Base-by-base conservation (phyloP, 2,329 filamentous ascomycete species). In the Onygenales sp. region DNA sequence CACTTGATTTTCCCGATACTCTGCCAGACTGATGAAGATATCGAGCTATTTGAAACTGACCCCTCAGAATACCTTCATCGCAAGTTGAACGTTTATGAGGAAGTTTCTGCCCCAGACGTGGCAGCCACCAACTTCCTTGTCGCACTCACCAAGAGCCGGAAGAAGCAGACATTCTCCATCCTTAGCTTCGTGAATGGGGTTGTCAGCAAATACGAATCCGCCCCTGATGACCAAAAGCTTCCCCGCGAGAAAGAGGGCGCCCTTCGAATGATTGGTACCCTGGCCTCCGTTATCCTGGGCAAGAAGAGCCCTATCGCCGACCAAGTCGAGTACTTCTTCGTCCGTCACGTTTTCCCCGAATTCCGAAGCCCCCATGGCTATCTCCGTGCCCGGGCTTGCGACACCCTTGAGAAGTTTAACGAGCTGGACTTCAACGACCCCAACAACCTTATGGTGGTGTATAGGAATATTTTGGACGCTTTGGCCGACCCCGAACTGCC, bases 251-350 rank as follows among this genome's bases (percentile, higher is more conserved):
- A 98, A 77, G 93, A 98, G 71, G 93, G 93, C 64, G 93, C 93
- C 47, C 72, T 98, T 65, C 82, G 93, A 57, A 97, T 98, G 89
- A 97, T 98, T 65, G 93, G 91, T 31, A 96, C 92, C 0, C 76
- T 98, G 46, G 89, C 93, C 0, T 88, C 89, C 35, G 92, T 98
- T 51, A 94, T 98, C 48, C 78, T 98, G 38, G 89, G 90, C 61
- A 98, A 97, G 79, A 97, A 97, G 80, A 96, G 91, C 66, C 93
- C 93, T 1, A 96, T 98, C 60, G 93, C 92, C 38, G 87, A 95
- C 66, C 90, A 97, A 71, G 91, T 97, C 54, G 93, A 98, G 71
- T 96, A 95, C 71, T 98, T 98, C 78, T 87, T 98, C 61, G 92
- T 97, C 51, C 87, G 92, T 65, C 95, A 97, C 66, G 93, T 98